Percentiles rank a stretch among this genome's conserved stretches.
Evolutionary conservation across 2,329 filamentous ascomycete genomes (phyloP).

Genomic region (Botrytis porri): DNA sequence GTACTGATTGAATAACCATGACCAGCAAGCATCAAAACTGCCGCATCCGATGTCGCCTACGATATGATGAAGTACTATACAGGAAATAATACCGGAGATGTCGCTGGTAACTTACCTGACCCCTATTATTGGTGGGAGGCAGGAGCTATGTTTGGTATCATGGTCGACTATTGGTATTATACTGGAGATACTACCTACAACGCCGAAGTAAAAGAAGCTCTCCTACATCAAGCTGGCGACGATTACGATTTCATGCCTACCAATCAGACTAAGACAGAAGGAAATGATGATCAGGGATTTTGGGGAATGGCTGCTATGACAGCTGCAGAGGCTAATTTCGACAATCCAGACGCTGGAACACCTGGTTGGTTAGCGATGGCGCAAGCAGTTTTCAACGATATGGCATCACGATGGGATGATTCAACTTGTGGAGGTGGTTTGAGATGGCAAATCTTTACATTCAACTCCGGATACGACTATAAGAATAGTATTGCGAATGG

Average conservation of each 20-base stretch:
- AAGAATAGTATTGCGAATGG: constrained; percentile 64
- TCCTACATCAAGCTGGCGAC: constrained; percentile 70
- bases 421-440: constrained; percentile 69
- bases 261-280: constrained; percentile 58
- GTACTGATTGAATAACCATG: background rate
- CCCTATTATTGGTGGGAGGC: constrained; percentile 46
- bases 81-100: constrained; percentile 47
- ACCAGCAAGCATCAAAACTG: constrained; percentile 37
- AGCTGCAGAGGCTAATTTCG: constrained; percentile 65
- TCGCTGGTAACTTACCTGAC: constrained; percentile 48
- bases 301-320: constrained; percentile 70
- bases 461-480: constrained; percentile 77
- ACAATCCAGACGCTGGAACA: constrained; percentile 50
- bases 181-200: constrained; percentile 72
- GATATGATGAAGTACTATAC: constrained; percentile 54
- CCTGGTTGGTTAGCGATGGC: constrained; percentile 69
- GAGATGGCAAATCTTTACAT: constrained; percentile 80
- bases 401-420: constrained; percentile 68
- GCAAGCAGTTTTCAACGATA: constrained; percentile 69
- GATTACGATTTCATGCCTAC: constrained; percentile 73
- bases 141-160: constrained; percentile 69
- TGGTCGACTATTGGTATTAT: constrained; percentile 83
- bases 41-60: constrained; percentile 41
- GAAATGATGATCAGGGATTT: constrained; percentile 73
- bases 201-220: constrained; percentile 53